Evolutionary conservation across 2,329 filamentous ascomycete genomes (phyloP).

Genomic region (Microdochium nivale): DNA sequence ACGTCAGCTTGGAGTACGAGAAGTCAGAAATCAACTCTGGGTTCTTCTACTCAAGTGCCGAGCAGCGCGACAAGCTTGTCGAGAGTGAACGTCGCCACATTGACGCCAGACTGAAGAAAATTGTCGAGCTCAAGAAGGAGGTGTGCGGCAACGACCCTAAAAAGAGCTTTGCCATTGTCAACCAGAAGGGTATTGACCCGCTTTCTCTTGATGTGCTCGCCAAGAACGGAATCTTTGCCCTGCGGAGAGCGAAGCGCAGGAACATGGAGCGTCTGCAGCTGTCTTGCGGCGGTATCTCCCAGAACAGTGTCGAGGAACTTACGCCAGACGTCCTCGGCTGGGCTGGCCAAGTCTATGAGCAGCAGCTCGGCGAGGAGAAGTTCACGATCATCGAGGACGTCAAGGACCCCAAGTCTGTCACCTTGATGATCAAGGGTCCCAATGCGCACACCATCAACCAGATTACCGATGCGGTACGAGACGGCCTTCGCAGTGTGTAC

Average conservation of each 20-base stretch:
- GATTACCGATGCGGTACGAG: conserved; percentile 91
- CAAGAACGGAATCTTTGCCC: conserved; percentile 95
- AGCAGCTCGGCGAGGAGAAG: conserved; percentile 96
- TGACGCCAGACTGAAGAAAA: conserved; percentile 93
- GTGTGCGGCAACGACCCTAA: conserved; percentile 88
- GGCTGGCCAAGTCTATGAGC: conserved; percentile 95
- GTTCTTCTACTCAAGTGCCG: conserved; percentile 96
- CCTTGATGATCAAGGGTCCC: conserved; percentile 93
- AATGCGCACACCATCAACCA: conserved; percentile 95
- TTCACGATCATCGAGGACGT: conserved; percentile 98
- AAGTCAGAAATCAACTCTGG: conserved; percentile 99
- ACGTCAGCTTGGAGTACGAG: conserved; percentile 96
- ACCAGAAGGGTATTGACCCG: conserved; percentile 98
- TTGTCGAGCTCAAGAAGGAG: conserved; percentile 95
- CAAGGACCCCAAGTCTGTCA: conserved; percentile 97
- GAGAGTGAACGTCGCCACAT: conserved; percentile 95
- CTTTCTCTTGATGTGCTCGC: conserved; percentile 90
- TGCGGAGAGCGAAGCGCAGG: conserved; percentile 89
- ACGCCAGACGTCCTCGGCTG: conserved; percentile 83
- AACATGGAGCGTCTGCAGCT: conserved; percentile 99
- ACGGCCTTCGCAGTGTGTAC: conserved; percentile 92
- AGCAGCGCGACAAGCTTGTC: conserved; percentile 95
- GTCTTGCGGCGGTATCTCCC: conserved; percentile 80
- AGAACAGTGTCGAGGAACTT: conserved; percentile 95
- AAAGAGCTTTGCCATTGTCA: conserved; percentile 96